Evolutionary conservation across 2,329 filamentous ascomycete genomes (phyloP).

Genomic region (Claviceps pazoutovae): DNA sequence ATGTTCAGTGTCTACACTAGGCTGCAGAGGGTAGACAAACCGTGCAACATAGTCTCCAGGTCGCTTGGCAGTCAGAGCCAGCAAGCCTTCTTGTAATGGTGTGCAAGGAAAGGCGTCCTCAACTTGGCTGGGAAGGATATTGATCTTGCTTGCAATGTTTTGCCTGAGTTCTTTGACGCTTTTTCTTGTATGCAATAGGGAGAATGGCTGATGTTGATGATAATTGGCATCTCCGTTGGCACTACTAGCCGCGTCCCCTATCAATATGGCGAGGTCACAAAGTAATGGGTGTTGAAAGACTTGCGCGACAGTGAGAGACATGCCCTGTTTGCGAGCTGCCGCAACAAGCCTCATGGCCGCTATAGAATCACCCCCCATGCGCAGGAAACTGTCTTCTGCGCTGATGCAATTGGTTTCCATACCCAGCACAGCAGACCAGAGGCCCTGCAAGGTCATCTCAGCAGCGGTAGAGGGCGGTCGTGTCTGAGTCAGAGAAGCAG

Average conservation of each 20-base stretch:
- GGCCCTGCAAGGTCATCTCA: neutral
- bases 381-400: conserved; percentile 30
- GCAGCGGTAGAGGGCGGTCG: neutral
- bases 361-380: conserved; percentile 32
- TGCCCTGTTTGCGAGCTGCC: conserved; percentile 20
- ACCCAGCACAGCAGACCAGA: conserved; percentile 6
- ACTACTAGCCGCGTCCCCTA: neutral
- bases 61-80: conserved; percentile 31
- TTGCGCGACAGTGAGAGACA: conserved; percentile 26
- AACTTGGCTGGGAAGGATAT: conserved; percentile 11
- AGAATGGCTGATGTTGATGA: conserved; percentile 1
- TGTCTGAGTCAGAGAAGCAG: neutral
- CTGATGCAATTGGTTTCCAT: conserved; percentile 14
- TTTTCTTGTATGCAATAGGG: neutral
- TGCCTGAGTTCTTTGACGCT: neutral
- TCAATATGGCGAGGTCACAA: conserved; percentile 1
- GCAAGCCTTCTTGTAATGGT: conserved; percentile 34
- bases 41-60: conserved; percentile 32
- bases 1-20: conserved; percentile 15
- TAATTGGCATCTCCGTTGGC: neutral
- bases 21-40: conserved; percentile 23
- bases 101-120: conserved; percentile 38
- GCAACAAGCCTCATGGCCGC: conserved; percentile 27
- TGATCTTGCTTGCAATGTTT: neutral
- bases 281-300: conserved; percentile 20